Evolutionary conservation across 1,139 yeast species (phyloP), one percentile per base, ranked within the genome.

Genomic region (Pichia sp.): DNA sequence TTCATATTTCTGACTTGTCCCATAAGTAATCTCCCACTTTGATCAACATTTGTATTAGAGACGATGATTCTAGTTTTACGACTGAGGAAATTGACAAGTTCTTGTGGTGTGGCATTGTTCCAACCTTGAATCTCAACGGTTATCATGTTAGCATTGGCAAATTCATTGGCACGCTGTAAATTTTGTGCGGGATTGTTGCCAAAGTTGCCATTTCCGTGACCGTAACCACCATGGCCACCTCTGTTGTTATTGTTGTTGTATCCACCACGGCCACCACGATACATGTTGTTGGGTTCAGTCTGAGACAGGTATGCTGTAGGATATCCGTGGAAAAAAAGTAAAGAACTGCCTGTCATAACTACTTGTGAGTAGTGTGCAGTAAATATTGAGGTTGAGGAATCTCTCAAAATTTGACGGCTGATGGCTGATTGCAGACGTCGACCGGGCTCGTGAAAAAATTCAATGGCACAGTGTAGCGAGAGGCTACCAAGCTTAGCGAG

Each of bases 41-140:
- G n/a, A n/a, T n/a, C n/a, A 11, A 67, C 66, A 11, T 49, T 47
- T 35, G 65, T 55, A 51, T 80, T 74, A 40, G 58, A 58, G 18
- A 87, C 64, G 2, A 66, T 61, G 12, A 82, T 67, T 38, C 72
- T 65, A 20, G 86, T 65, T 55, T 83, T 85, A 46, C 94, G 68
- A 32, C 77, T 69, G 12, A 87, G 62, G 57, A 86, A 87, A 30
- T 67, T 65, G 15, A 83, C 65, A 43, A 87, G 65, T 37, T 84
- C 93, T 32, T 76, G 81, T 44, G 67, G 67, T 11, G 80, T 59
- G 3, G 85, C 88, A 35, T 87, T 86, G 48, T 82, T 79, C 96
- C 96, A 87, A 30, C 87, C 86, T 35, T 70, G 63, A 14, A 86
- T 69, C 47, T 80, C 87, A 16, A 83, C 69, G 1, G 69, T 66